Base-by-base conservation (phyloP, 2,329 filamentous ascomycete genomes). In the Plectosphaerella plurivora region DNA sequence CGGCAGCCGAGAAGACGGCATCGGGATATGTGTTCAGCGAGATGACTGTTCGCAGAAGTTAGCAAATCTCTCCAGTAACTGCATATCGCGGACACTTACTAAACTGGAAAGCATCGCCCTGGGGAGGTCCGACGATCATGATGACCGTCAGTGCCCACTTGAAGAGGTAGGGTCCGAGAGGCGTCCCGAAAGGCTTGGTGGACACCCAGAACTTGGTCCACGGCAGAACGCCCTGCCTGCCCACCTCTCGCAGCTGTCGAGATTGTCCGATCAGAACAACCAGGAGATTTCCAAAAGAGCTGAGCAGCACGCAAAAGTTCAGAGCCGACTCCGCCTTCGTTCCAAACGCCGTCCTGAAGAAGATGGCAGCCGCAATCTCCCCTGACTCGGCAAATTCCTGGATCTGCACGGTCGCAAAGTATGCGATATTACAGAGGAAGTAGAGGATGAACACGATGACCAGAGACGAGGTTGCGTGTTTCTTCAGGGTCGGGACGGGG, bases 91-190 rank as follows among this genome's bases (percentile, higher is more conserved):
- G 1, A 47, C 15, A 59, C 66, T 16, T 60, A 78, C 76, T 70
- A 58, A 86, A 86, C 53, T 80, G 78, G 63, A 86, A 87, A 0
- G 83, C 83, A 61, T 87, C 83, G 1, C 83, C 83, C 1, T 81
- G 78, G 0, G 83, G 82, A 0, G 81, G 75, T 0, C 77, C 80
- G 0, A 82, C 60, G 25, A 85, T 84, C 77, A 86, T 82, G 33
- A 86, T 57, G 1, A 81, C 60, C 0, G 82, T 86, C 50, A 83
- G 61, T 0, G 59, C 59, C 78, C 79, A 86, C 60, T 82, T 81
- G 2, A 85, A 57, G 1, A 75, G 51, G 53, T 84, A 84, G 0
- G 82, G 81, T 0, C 80, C 82, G 0, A 84, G 59, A 0, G 83
- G 82, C 0, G 83, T 87, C 1, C 82, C 82, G 51, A 86, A 86